Conservation (phyloP, 208 protist species). For the Acanthamoeba healyi region DNA sequence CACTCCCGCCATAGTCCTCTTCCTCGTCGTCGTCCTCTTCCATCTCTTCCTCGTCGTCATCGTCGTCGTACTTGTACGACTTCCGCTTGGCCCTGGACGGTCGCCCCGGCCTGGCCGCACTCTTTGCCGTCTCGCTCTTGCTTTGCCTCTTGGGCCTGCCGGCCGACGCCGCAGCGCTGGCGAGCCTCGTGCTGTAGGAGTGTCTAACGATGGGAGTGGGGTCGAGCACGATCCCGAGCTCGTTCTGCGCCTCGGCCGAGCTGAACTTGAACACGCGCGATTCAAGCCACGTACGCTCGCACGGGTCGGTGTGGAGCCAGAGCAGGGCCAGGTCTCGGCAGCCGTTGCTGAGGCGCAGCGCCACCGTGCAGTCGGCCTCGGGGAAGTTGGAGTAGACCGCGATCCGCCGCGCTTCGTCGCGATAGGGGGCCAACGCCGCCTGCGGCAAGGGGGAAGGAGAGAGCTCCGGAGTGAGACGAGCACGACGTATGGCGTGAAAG, state of each 20-base stretch:
- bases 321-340: constrained; percentile 11
- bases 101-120: too few species aligned
- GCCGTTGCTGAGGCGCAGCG: not conserved
- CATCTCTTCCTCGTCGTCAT: not conserved
- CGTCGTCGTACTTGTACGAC: not conserved
- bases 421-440: not conserved
- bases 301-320: not conserved
- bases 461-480: too few species aligned
- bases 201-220: not conserved
- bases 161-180: not conserved
- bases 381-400: not conserved
- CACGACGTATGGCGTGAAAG: too few species aligned
- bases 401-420: not conserved
- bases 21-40: not conserved
- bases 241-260: not conserved
- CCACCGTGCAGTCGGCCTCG: constrained; percentile 6
- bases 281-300: not conserved
- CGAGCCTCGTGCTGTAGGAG: not conserved
- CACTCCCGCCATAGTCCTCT: too few species aligned
- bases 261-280: not conserved
- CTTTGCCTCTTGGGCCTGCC: too few species aligned
- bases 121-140: not conserved
- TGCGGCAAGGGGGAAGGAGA: too few species aligned
- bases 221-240: not conserved
- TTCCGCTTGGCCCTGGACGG: not conserved